These are phyloP conservation scores for Lomentospora prolificans DNA, from an alignment of 2,329 filamentous ascomycete genomes.

Conservation along the genomic window DNA sequence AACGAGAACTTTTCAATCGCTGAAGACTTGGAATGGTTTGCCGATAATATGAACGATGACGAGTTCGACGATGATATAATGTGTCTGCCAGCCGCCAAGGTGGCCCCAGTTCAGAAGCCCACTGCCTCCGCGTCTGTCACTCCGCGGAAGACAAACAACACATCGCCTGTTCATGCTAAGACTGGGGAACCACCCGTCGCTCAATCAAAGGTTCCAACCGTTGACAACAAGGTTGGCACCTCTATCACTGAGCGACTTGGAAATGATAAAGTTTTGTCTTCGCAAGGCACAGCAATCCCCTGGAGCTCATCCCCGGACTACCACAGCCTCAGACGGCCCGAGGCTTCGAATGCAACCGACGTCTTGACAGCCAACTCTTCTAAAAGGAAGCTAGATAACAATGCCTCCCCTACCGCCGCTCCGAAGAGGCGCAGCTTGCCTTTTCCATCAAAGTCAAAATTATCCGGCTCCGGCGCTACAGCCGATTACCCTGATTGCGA, in stretches of 20 bases:
- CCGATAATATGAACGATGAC: slow-evolving; percentile 41
- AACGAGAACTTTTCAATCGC: slow-evolving; percentile 31
- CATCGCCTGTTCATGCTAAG: neutral
- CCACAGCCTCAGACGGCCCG: slow-evolving; percentile 30
- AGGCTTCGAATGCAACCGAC: slow-evolving; percentile 3
- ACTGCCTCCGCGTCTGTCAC: slow-evolving; percentile 16
- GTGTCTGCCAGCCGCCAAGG: neutral
- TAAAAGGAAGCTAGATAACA: slow-evolving; percentile 33
- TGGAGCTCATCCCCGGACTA: slow-evolving; percentile 63
- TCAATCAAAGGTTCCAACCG: neutral
- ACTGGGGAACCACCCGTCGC: neutral
- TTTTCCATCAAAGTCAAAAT: slow-evolving; percentile 14
- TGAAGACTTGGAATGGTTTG: slow-evolving; percentile 25
- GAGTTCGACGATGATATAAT: slow-evolving; percentile 55
- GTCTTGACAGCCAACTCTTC: slow-evolving; percentile 17
- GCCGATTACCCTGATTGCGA: slow-evolving; percentile 23
- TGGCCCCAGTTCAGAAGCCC: neutral
- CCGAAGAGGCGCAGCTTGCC: slow-evolving; percentile 57
- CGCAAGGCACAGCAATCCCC: slow-evolving; percentile 34
- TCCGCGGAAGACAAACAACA: slow-evolving; percentile 16
- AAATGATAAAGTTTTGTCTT: slow-evolving; percentile 10
- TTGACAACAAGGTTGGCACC: neutral
- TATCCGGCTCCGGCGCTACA: slow-evolving; percentile 20
- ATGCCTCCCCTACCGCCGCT: slow-evolving; percentile 23
- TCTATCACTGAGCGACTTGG: neutral